Evolutionary conservation across 495 filamentous ascomycete genomes (phyloP).

Genomic region (Xylaria telfairii): DNA sequence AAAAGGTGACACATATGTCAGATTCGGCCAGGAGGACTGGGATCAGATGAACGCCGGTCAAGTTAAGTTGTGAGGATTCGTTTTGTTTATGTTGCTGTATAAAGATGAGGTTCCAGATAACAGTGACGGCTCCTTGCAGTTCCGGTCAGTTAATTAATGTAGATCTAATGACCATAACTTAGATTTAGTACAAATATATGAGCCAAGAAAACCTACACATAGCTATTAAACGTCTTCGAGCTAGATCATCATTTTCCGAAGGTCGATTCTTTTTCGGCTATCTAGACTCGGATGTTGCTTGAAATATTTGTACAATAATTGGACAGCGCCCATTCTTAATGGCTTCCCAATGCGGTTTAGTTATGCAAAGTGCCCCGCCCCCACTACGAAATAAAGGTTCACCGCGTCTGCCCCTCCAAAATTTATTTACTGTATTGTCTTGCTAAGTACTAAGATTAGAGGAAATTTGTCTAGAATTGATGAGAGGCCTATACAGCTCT

Average conservation of each 20-base stretch:
- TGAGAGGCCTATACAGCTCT: not conserved
- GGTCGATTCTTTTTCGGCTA: not conserved
- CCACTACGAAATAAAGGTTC: slow-evolving; percentile 23
- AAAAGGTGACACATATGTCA: slow-evolving; percentile 70
- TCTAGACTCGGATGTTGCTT: too few species aligned
- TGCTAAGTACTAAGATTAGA: not conserved
- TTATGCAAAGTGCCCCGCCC: slow-evolving; percentile 19
- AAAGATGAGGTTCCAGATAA: not conserved
- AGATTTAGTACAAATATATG: too few species aligned
- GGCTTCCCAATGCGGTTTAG: too few species aligned
- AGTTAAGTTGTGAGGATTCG: slow-evolving; percentile 65
- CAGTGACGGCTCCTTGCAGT: not conserved
- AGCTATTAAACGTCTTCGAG: too few species aligned
- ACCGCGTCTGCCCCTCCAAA: slow-evolving; percentile 21
- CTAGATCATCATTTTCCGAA: not conserved
- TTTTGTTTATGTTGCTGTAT: not conserved
- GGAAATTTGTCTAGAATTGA: not conserved
- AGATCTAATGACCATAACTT: not conserved
- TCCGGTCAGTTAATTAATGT: not conserved
- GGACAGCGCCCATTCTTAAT: too few species aligned
- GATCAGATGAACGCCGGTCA: slow-evolving; percentile 66
- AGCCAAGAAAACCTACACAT: too few species aligned
- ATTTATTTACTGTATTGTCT: not conserved
- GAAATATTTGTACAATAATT: not conserved
- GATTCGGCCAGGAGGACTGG: slow-evolving; percentile 73